These are phyloP conservation scores for Dactylella cylindrospora DNA, from an alignment of 2,329 filamentous ascomycete species.

Conservation along the genomic window DNA sequence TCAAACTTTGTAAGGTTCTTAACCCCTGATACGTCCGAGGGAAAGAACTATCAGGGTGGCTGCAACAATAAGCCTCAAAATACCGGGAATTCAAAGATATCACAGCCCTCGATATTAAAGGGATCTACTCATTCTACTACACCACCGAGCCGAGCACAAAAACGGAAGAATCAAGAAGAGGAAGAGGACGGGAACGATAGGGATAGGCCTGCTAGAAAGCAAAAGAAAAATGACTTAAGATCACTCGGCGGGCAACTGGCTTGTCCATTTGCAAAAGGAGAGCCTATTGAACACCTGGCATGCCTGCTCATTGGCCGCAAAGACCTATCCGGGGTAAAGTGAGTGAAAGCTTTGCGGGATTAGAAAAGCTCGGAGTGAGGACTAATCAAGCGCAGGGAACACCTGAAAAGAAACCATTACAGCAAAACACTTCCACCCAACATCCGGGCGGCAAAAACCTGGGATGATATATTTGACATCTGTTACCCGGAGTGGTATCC, in stretches of 20 bases:
- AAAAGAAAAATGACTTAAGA: constrained; percentile 3
- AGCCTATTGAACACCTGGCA: background rate
- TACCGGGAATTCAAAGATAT: no score
- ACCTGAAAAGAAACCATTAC: constrained; percentile 23
- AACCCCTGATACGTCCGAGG: no score
- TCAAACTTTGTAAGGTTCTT: no score
- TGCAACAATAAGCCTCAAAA: no score
- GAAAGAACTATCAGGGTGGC: no score
- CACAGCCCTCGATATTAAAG: no score
- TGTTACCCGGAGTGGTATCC: constrained; percentile 8
- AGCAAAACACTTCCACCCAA: background rate
- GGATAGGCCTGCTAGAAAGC: background rate
- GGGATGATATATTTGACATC: background rate
- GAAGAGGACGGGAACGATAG: background rate
- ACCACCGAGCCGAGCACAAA: background rate
- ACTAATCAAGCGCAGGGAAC: constrained; percentile 19
- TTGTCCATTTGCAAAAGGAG: constrained; percentile 14
- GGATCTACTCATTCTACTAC: no score
- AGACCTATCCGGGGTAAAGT: constrained; percentile 22
- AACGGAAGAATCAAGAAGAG: constrained; percentile 1
- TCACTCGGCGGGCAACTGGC: constrained; percentile 4
- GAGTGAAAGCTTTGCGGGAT: background rate
- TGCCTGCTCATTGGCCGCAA: constrained; percentile 13
- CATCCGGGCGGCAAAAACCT: constrained; percentile 6
- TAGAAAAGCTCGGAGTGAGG: no score